Percentiles rank a stretch among this genome's conserved stretches.
Evolutionary conservation across 208 protist species (phyloP).

Genomic region (Acanthamoeba divionensis): DNA sequence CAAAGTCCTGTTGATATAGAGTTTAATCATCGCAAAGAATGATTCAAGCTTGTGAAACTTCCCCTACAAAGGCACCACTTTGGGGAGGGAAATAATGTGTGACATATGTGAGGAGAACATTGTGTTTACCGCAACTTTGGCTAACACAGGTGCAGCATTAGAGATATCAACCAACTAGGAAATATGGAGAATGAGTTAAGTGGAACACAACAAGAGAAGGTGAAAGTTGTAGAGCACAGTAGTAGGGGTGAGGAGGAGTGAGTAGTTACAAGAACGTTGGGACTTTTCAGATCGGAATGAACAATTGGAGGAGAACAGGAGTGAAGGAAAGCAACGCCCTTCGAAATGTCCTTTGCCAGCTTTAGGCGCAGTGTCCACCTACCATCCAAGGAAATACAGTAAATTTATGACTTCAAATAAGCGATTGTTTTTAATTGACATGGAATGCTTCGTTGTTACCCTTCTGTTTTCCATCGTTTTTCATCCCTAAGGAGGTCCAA

Average conservation of each 20-base stretch:
- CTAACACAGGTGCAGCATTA: not conserved
- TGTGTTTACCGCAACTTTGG: not conserved
- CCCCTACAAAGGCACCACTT: not conserved
- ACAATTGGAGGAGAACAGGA: constrained; percentile 58
- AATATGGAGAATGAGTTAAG: not conserved
- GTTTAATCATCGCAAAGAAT: too few species aligned
- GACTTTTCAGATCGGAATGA: constrained; percentile 64
- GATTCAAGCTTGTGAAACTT: too few species aligned
- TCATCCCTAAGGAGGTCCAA: not conserved
- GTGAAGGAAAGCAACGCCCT: constrained; percentile 66
- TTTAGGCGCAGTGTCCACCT: constrained; percentile 50
- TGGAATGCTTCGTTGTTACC: not conserved
- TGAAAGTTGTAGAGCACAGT: not conserved
- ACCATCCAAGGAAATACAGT: not conserved
- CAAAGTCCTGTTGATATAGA: too few species aligned
- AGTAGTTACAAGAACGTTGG: constrained; percentile 61
- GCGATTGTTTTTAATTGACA: not conserved
- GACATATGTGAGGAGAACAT: not conserved
- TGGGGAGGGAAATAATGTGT: not conserved
- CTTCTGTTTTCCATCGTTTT: not conserved
- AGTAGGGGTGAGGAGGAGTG: not conserved
- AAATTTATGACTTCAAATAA: not conserved
- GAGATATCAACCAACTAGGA: not conserved
- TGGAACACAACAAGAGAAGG: not conserved
- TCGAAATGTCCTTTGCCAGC: constrained; percentile 63